Percentiles rank a stretch among this genome's conserved stretches.
phyloP scores from a whole-genome alignment of 2,329 filamentous ascomycete species.

The Aspergillus versicolor region DNA sequence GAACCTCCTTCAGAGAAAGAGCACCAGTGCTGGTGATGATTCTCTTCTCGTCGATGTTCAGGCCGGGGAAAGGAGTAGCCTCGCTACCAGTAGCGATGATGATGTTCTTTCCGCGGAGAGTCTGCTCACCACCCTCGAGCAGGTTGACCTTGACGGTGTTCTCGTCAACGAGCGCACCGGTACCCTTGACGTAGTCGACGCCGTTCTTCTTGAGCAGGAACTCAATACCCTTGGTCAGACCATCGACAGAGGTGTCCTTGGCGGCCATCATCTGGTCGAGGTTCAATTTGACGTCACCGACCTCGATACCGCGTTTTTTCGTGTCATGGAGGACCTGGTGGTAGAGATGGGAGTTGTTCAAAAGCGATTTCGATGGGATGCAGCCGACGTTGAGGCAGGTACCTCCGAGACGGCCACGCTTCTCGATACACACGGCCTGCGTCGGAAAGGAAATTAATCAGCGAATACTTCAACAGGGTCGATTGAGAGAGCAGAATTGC shows the following conservation, averaged over 20 bases:
- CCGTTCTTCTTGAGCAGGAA: constrained; percentile 99
- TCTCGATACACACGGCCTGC: constrained; percentile 95
- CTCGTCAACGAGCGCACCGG: constrained; percentile 81
- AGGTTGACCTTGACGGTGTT: constrained; percentile 90
- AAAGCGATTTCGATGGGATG: constrained; percentile 97
- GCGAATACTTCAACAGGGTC: constrained; percentile 9
- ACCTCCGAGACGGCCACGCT: constrained; percentile 89
- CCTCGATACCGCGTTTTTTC: constrained; percentile 95
- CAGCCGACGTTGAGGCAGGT: constrained; percentile 99
- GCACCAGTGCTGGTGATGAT: constrained; percentile 96
- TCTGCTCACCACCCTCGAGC: constrained; percentile 86
- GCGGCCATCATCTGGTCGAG: constrained; percentile 96
- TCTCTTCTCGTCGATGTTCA: constrained; percentile 96
- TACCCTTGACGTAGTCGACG: constrained; percentile 95
- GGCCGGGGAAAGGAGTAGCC: constrained; percentile 90
- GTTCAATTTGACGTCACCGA: constrained; percentile 96
- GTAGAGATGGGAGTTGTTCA: constrained; percentile 99
- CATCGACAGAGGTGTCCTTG: constrained; percentile 85
- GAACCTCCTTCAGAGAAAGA: constrained; percentile 82
- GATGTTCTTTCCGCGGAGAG: constrained; percentile 90
- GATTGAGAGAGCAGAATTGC: background rate
- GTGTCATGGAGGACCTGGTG: constrained; percentile 96
- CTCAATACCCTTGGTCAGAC: constrained; percentile 95
- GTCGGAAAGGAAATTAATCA: constrained; percentile 13
- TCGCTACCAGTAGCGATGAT: constrained; percentile 96